Base-by-base conservation (phyloP, 805 yeast species). In the Candida ovalis region DNA sequence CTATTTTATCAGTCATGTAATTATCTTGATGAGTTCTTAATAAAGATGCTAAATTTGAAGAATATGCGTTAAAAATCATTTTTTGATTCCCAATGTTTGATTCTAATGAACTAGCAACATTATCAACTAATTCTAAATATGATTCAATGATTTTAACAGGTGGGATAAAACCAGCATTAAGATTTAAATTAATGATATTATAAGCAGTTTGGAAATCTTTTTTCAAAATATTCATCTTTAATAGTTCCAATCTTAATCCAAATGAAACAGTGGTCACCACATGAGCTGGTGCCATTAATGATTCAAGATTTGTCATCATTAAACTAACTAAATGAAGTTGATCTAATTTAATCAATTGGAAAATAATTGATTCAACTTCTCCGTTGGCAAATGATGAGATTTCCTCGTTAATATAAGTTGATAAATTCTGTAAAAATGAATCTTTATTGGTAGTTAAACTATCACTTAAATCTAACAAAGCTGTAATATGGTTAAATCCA, bases 51-150 rank as follows among this genome's bases (percentile, higher is more conserved):
- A 57, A 35, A n/a, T 58, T 54, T 7, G 43, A 24, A 1, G 61
- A 43, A 28, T 58, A 55, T 9, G 58, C 56, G 46, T 57, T 62
- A 46, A 63, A 64, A 8, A 64, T 44, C 36, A 58, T 32, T 40
- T 45, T 54, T 32, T 56, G 54, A 28, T 58, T 55, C 5, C 41
- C 44, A 22, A 45, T 45, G 4, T 46, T 42, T 1, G 59, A 46
- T 30, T 58, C 42, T 17, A 62, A 42, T 2, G 54, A 43, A 1
- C 28, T 17, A 19, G 61, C 55, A 8, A 50, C 43, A 1, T 42
- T 24, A 4, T 53, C 43, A 1, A 60, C 45, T 15, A 61, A 38
- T 10, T 30, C 15, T 10, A 59, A 21, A 32, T 64, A 64, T 1
- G 47, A 35, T 12, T 50, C 48, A 3, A 59, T 25, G 2, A 44